These are phyloP conservation scores for Neofusicoccum parvum DNA, from an alignment of 2,329 filamentous ascomycete species.

Conservation along the genomic window DNA sequence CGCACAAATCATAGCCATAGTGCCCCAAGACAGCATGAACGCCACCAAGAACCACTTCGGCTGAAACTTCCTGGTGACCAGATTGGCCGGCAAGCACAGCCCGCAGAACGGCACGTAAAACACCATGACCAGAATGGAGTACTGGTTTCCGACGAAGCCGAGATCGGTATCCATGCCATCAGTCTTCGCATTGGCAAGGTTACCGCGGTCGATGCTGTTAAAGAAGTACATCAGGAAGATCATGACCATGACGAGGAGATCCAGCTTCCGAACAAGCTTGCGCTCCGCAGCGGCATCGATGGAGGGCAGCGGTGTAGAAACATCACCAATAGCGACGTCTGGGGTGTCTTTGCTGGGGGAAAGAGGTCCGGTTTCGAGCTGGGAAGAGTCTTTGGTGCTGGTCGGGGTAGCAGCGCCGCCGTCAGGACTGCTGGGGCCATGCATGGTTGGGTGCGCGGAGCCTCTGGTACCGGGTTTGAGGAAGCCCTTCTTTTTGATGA, in stretches of 20 bases:
- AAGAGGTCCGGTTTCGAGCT: neutral
- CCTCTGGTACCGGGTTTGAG: too few species aligned
- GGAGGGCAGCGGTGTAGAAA: neutral
- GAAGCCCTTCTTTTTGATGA: too few species aligned
- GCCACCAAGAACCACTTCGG: slow-evolving; percentile 17
- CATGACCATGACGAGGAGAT: slow-evolving; percentile 14
- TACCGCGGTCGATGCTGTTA: slow-evolving; percentile 30
- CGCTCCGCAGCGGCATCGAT: slow-evolving; percentile 1
- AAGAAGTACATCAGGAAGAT: slow-evolving; percentile 21
- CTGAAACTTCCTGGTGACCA: slow-evolving; percentile 16
- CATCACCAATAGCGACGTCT: neutral
- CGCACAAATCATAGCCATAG: slow-evolving; percentile 17
- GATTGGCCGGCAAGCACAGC: slow-evolving; percentile 16
- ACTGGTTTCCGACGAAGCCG: slow-evolving; percentile 34
- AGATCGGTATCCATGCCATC: slow-evolving; percentile 34
- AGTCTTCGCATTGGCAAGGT: slow-evolving; percentile 37
- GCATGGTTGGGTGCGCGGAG: neutral
- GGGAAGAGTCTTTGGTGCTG: neutral
- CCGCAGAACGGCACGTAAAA: slow-evolving; percentile 37
- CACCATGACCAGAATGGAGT: slow-evolving; percentile 34
- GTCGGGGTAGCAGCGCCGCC: neutral
- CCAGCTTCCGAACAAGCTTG: slow-evolving; percentile 15
- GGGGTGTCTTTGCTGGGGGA: neutral
- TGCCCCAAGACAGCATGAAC: slow-evolving; percentile 18
- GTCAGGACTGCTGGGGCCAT: neutral